Evolutionary conservation across 495 filamentous ascomycete species (phyloP), one percentile per base, ranked within the genome.

Genomic region (Platismatia glauca): DNA sequence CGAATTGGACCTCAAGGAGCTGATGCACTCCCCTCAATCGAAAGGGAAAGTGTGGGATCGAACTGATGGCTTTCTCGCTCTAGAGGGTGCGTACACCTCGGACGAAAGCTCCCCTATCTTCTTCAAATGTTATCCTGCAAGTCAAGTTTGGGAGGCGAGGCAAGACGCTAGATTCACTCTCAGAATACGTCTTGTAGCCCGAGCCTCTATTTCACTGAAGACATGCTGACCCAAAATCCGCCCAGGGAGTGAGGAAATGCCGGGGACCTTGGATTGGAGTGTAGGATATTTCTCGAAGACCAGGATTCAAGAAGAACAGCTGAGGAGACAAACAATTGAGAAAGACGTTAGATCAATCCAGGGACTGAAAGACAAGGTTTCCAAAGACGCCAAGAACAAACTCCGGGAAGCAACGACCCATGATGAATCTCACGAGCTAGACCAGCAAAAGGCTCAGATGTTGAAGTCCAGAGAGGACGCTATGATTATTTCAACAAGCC

Each of bases 201-300:
- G 20, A 53, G 29, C 27, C 0, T 11, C 7, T 33, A 33, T 33
- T 31, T n/a, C 15, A 20, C 3, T 18, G 29, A 33, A 33, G 16
- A 33, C 16, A n/a, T 33, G 50, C 50, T 53, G 50, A 53, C 9
- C 15, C 5, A 9, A 20, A 53, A 33, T 1, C 15, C 29, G 3
- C 20, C 13, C 16, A 53, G 50, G 50, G 0, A 80, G 80, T n/a
- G 80, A 89, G 65, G 71, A 73, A 8, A 87, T 89, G 84, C 87
- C 87, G 0, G 87, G 87, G 0, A 81, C 78, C n/a, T 70, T 90
- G 13, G 71, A 76, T 18, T 90, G 87, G 87, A 83, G 79, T 29
- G 83, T 89, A 11, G 86, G 87, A 5, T 90, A 88, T 67, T 88
- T 83, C 62, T 75, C 81, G 29, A 90, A 89, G 66, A 77, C 77